Conservation (phyloP, 2,329 filamentous ascomycete genomes). For the Tolypocladium tropicale region DNA sequence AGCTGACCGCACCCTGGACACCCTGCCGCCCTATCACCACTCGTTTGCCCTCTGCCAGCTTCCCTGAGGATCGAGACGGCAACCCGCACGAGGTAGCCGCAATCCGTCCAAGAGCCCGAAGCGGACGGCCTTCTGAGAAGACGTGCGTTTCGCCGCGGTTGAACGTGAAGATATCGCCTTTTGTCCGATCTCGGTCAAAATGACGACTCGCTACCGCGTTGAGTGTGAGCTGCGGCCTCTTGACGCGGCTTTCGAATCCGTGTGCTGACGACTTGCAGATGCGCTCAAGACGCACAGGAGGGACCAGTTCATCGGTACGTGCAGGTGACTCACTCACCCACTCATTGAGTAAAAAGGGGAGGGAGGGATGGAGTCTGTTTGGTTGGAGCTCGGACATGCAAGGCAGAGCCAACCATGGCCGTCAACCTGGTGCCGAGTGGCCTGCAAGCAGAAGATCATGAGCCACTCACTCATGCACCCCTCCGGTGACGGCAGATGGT, state of each 20-base stretch:
- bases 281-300: constrained; percentile 73
- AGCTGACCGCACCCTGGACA: neutral
- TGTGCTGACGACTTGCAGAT: constrained; percentile 31
- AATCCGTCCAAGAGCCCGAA: neutral
- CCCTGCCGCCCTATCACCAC: too few species aligned
- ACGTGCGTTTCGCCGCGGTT: neutral
- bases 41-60: neutral
- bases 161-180: neutral
- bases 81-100: neutral
- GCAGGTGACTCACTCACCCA: neutral
- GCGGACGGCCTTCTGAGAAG: neutral
- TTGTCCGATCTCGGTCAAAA: constrained; percentile 16
- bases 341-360: neutral
- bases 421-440: neutral
- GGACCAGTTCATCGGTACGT: constrained; percentile 73
- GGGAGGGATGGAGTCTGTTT: too few species aligned
- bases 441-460: neutral
- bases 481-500: neutral
- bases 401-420: neutral
- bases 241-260: neutral
- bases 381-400: too few species aligned
- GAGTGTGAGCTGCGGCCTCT: constrained; percentile 49
- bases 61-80: neutral
- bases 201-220: constrained; percentile 58
- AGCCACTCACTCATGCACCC: too few species aligned